Conservation (phyloP, 176 grass and related monocot genomes). For the Zoysia japonica region DNA sequence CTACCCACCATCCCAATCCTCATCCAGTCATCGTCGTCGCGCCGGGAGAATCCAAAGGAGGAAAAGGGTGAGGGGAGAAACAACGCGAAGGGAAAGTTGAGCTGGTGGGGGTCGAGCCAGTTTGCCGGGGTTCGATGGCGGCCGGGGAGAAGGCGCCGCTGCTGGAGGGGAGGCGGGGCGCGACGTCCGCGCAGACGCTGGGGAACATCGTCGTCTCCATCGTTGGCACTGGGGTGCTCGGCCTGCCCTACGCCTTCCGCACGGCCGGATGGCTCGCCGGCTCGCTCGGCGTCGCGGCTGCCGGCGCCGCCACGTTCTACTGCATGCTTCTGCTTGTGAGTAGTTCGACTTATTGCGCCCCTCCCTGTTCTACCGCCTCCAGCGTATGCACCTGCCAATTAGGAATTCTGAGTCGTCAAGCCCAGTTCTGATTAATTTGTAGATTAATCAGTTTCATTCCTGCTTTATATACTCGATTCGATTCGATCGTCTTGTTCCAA, state of each 20-base stretch:
- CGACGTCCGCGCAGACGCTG: conserved; percentile 66
- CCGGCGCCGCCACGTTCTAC: conserved; percentile 67
- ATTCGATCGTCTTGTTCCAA: background rate
- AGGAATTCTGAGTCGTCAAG: background rate
- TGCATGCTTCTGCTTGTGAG: conserved; percentile 92
- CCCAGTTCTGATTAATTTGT: background rate
- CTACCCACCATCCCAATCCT: background rate
- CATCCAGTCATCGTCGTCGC: background rate
- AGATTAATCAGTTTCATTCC: background rate
- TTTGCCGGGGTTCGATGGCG: background rate
- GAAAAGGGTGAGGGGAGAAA: background rate
- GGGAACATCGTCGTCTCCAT: conserved; percentile 93
- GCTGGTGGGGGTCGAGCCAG: background rate
- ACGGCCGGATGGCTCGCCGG: conserved; percentile 66
- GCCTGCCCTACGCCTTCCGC: conserved; percentile 82
- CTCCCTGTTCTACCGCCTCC: background rate
- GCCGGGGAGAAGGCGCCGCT: conserved; percentile 42
- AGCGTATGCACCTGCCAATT: background rate
- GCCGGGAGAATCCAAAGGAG: background rate
- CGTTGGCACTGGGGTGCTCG: conserved; percentile 81
- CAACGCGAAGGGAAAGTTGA: background rate
- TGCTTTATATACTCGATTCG: no score
- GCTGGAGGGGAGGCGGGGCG: conserved; percentile 35
- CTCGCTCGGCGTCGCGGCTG: conserved; percentile 51
- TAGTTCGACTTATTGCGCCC: background rate